phyloP scores from a whole-genome alignment of 768 basidiomycete species.

The Russula virescens region DNA sequence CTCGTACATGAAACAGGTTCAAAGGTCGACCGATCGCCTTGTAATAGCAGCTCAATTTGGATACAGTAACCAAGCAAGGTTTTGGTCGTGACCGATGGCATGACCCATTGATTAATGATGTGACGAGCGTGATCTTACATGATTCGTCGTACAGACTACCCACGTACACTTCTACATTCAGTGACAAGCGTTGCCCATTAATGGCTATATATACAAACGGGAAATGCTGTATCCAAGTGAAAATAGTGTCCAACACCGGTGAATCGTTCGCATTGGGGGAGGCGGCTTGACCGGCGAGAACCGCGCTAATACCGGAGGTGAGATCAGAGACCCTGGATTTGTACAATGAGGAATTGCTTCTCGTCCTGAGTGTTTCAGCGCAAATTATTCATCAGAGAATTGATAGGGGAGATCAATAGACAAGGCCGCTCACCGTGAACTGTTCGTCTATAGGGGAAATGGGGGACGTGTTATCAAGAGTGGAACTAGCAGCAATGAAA shows the following conservation, averaged over 20 bases:
- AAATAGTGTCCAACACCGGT: not conserved
- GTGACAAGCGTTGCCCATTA: constrained; percentile 10
- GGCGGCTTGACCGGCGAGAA: not conserved
- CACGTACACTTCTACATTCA: constrained; percentile 5
- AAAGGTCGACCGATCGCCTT: too few relatives aligned
- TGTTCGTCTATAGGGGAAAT: constrained; percentile 65
- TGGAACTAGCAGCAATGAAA: not conserved
- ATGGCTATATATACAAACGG: constrained; percentile 16
- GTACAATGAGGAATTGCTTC: constrained; percentile 92
- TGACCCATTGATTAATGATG: not conserved
- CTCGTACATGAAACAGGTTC: too few relatives aligned
- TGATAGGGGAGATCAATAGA: not conserved
- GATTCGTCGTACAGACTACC: constrained; percentile 16
- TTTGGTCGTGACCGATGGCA: not conserved
- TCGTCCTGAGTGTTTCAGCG: constrained; percentile 51
- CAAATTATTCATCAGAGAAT: constrained; percentile 10
- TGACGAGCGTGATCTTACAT: constrained; percentile 20
- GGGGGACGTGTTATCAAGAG: not conserved
- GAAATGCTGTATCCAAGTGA: constrained; percentile 2
- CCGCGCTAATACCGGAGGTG: not conserved
- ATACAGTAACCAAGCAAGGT: not conserved
- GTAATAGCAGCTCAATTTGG: too few relatives aligned
- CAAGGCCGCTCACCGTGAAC: constrained; percentile 57
- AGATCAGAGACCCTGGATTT: constrained; percentile 71
- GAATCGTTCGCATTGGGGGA: not conserved